phyloP scores from a whole-genome alignment of 148 eudicot genomes.

The Camellia sinensis region DNA sequence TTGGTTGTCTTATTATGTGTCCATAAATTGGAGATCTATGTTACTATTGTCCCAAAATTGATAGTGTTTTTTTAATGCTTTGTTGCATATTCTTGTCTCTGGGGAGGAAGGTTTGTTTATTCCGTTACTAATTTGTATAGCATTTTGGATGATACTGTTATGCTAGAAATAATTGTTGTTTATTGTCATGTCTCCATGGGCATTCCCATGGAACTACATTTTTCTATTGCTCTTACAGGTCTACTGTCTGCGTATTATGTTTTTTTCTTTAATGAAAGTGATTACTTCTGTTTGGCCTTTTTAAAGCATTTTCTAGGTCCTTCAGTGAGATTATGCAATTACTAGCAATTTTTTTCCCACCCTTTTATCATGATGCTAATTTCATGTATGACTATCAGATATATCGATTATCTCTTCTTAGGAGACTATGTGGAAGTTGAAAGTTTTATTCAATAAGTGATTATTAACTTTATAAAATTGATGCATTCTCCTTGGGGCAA shows the following conservation, averaged over 20 bases:
- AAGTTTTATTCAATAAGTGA: too few relatives aligned
- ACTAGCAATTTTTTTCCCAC: not conserved
- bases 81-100: not conserved
- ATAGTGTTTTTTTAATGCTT: not conserved
- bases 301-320: slow-evolving; percentile 5
- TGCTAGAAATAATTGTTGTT: not conserved
- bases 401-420: slow-evolving; percentile 94
- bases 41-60: not conserved
- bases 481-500: too few relatives aligned
- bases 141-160: not conserved
- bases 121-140: not conserved
- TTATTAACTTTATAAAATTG: too few relatives aligned
- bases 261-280: not conserved
- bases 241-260: not conserved
- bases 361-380: slow-evolving; percentile 22
- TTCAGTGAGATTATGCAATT: not conserved
- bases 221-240: not conserved
- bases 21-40: too few relatives aligned
- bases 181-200: not conserved
- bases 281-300: not conserved
- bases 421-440: slow-evolving; percentile 99
- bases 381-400: slow-evolving; percentile 42
- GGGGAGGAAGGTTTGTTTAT: slow-evolving; percentile 1
- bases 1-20: not conserved
- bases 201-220: not conserved